Base-by-base conservation (phyloP, 1,284 basidiomycete species). In the Phaffia rhodozyma region DNA sequence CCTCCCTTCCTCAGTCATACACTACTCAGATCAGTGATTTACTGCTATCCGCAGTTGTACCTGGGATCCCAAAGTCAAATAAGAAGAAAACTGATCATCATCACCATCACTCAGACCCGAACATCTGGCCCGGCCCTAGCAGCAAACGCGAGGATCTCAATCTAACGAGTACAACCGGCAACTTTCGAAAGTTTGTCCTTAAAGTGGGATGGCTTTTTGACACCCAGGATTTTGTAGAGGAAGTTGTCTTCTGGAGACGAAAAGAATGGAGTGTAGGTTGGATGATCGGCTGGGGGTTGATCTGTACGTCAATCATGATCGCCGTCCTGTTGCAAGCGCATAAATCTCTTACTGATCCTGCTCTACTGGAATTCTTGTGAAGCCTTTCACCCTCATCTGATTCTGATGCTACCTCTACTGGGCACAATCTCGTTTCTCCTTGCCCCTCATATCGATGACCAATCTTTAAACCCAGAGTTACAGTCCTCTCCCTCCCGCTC, bases 161-260 rank as follows among this genome's bases (percentile, higher is more conserved):
- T 23, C 21, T 53, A 20, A 53, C 51, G 30, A 62, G 43, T 6
- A 62, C 64, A n/a, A 66, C 64, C 16, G 47, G 58, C 29, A 66
- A 66, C 60, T 66, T 66, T 29, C 56, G 64, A 43, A 43, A 43
- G 18, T 53, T 53, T 18, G 52, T 53, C 30, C 25, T 53, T 16
- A 32, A 74, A 73, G 71, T 75, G 34, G 76, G 76, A 48, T 73
- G 74, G 29, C 60, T 77, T 9, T 77, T 77, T 67, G 75, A 74
- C 72, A 49, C 75, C 29, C 73, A 75, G 62, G 76, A 77, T 65
- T 66, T 74, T 29, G 66, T 77, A 9, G 76, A 77, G 65, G 75
- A 77, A 66, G 70, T 76, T 5, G 63, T 77, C 38, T 76, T 73
- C 65, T 77, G 76, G 76, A 69, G 74, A 48, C 76, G 75, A 66